Evolutionary conservation across 495 filamentous ascomycete genomes (phyloP), one percentile per base, ranked within the genome.

Genomic region (Penicillium riverlandense): DNA sequence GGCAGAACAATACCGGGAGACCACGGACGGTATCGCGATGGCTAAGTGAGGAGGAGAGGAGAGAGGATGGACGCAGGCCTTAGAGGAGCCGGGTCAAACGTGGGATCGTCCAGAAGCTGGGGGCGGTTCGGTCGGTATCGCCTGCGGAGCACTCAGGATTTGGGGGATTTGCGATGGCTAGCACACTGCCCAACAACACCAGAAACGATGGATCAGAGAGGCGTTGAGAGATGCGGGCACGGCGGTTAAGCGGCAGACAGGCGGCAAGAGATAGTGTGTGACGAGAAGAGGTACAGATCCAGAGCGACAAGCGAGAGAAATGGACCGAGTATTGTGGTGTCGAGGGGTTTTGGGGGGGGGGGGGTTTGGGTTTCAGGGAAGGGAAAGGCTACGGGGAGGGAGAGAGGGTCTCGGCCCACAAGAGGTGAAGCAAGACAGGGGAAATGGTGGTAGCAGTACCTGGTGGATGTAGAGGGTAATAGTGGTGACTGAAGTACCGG

Each of bases 251-350:
- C 63, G 57, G 61, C 57, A 50, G 22, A 6, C 22, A 6, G 22
- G 22, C 22, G 22, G 22, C 22, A 22, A 22, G 2, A 22, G 22
- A 22, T 3, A 61, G 53, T 55, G 61, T 53, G 55, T 56, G 41
- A 50, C 50, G 48, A 36, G 50, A 37, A 57, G 43, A 49, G 40
- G 54, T 48, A 44, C 50, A 42, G 50, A 54, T 47, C 54, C 51
- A 61, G 55, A 50, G 47, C 44, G 30, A 54, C 52, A 55, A 62
- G 59, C 53, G 56, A 62, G 40, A 43, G 58, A 54, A 58, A 59
- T 49, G 45, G 54, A 63, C 52, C 22, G 22, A 22, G 22, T 22
- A 22, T 2, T 22, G 22, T 16, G 15, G 15, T 16, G 15, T 16
- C 15, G 15, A 16, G 15, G 15, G 15, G 22, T 22, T 22, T 6